Evolutionary conservation across 108 stramenopile species (phyloP).

Genomic region (Pseudonitzschia pungens): DNA sequence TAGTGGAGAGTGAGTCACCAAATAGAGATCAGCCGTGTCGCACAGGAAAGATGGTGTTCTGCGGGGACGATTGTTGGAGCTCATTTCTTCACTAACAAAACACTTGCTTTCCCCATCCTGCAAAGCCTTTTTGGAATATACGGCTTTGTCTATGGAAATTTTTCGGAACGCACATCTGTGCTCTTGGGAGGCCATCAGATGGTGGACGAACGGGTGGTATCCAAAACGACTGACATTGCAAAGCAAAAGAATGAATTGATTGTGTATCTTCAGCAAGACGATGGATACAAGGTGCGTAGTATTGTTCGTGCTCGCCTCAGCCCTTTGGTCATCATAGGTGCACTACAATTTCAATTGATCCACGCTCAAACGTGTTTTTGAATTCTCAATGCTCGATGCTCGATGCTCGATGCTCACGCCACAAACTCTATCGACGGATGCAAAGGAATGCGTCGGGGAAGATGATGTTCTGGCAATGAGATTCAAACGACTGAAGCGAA

Average conservation of each 20-base stretch:
- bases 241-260: slow-evolving; percentile 32
- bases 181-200: slow-evolving; percentile 51
- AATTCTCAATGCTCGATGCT: too few relatives aligned
- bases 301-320: neutral
- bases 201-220: slow-evolving; percentile 30
- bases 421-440: neutral
- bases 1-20: slow-evolving; percentile 43
- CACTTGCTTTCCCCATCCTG: neutral
- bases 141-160: slow-evolving; percentile 78
- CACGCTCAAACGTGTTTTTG: neutral
- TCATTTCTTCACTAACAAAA: neutral
- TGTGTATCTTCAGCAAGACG: slow-evolving; percentile 66
- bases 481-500: slow-evolving; percentile 60
- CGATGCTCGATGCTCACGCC: neutral
- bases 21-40: neutral
- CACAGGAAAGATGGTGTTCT: neutral
- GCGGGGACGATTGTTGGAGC: neutral
- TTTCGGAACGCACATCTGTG: slow-evolving; percentile 54
- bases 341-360: too few relatives aligned
- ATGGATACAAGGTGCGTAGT: slow-evolving; percentile 46
- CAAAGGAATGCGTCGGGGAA: neutral
- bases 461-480: slow-evolving; percentile 22
- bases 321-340: neutral
- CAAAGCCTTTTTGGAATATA: slow-evolving; percentile 55
- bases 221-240: neutral